A percentile compares a stretch with the other conserved stretches of the same genome.
Evolutionary conservation across 139 green algal genomes (phyloP).

Genomic region (Tetraselmis striata): DNA sequence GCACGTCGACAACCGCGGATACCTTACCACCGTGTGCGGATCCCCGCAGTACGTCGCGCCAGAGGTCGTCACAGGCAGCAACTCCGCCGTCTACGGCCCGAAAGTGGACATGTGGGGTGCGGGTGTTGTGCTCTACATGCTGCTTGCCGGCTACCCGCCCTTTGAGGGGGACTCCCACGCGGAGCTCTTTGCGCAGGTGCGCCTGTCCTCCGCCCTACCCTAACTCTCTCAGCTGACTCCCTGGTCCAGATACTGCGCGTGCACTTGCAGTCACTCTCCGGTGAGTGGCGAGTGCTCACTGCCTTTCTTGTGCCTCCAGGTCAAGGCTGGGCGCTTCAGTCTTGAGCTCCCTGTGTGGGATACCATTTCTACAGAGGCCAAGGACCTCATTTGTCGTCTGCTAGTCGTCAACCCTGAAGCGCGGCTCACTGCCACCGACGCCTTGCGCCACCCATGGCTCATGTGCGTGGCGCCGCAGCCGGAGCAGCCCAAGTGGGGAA

Average conservation of each 20-base stretch:
- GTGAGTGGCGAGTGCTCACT: too few relatives aligned
- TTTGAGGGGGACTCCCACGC: neutral
- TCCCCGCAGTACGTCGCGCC: constrained; percentile 91
- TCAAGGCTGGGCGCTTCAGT: neutral
- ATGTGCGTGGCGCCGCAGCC: neutral
- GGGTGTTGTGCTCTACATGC: constrained; percentile 66
- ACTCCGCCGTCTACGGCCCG: neutral
- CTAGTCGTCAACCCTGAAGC: constrained; percentile 48
- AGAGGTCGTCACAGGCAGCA: constrained; percentile 69
- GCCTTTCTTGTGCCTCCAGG: neutral
- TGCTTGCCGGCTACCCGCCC: constrained; percentile 22
- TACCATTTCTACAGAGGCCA: constrained; percentile 24
- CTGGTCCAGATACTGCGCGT: neutral
- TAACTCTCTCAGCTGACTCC: neutral
- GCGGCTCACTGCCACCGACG: constrained; percentile 56
- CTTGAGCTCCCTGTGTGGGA: neutral
- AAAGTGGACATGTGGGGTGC: constrained; percentile 66
- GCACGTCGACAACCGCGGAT: constrained; percentile 26
- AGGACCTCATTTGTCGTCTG: constrained; percentile 64
- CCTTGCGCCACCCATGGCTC: constrained; percentile 68
- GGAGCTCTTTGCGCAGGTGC: neutral
- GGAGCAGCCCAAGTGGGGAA: neutral
- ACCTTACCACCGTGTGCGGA: constrained; percentile 78
- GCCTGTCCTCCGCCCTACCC: neutral
- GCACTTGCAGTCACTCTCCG: neutral